phyloP scores from a whole-genome alignment of 2,329 filamentous ascomycete genomes.

The Rosellinia necatrix region DNA sequence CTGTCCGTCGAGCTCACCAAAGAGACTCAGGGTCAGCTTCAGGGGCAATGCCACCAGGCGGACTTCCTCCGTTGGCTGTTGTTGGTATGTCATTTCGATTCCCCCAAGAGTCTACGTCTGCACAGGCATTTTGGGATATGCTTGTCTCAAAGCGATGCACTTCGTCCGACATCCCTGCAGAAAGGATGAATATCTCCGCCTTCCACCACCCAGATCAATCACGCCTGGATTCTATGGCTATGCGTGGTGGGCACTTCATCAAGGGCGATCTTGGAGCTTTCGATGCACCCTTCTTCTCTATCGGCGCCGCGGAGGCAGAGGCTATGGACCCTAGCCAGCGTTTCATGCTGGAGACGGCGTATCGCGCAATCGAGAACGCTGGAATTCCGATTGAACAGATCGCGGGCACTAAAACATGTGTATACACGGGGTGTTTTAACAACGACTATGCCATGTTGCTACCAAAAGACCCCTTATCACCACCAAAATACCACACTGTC shows the following conservation, averaged over 20 bases:
- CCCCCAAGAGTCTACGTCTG: neutral
- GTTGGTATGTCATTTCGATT: neutral
- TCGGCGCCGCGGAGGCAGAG: constrained; percentile 16
- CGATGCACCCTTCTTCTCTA: constrained; percentile 25
- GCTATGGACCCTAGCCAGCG: constrained; percentile 23
- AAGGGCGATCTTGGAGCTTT: constrained; percentile 16
- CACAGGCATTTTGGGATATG: neutral
- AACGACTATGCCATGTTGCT: constrained; percentile 11
- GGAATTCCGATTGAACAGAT: constrained; percentile 12
- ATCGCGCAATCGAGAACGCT: constrained; percentile 23
- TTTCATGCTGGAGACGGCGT: constrained; percentile 18
- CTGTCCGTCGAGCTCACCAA: too few species aligned
- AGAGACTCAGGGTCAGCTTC: too few species aligned
- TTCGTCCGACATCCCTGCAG: neutral
- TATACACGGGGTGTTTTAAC: constrained; percentile 14
- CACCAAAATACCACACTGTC: constrained; percentile 24
- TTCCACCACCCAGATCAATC: neutral
- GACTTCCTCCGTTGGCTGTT: too few species aligned
- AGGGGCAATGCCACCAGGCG: too few species aligned
- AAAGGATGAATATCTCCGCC: neutral
- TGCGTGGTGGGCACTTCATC: constrained; percentile 24
- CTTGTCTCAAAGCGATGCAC: neutral
- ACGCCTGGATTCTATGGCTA: neutral
- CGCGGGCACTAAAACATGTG: constrained; percentile 11
- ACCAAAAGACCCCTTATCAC: constrained; percentile 25